Percentiles rank a stretch among this genome's conserved stretches.
Conservation (phyloP, 192 early-diverging fungal species). For the Rhizophlyctis rosea region DNA sequence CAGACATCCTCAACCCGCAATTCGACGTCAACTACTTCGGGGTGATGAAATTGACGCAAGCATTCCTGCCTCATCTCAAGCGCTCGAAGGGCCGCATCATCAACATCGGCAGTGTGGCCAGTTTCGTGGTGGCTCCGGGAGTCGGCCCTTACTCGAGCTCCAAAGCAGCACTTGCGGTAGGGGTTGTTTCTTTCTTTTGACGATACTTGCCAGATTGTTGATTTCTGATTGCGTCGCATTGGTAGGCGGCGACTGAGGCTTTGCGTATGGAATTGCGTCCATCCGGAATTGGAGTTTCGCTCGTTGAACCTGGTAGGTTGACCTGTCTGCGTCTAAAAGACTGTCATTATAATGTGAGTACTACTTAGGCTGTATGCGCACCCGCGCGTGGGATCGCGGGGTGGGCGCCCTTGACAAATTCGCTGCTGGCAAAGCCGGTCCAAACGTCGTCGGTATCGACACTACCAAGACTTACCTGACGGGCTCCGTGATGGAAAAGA, state of each 20-base stretch:
- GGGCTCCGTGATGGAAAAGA: background rate
- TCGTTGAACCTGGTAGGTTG: conserved; percentile 32
- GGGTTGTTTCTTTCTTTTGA: too few relatives aligned
- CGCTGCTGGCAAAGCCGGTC: conserved; percentile 2
- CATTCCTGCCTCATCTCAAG: conserved; percentile 39
- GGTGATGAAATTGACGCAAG: conserved; percentile 34
- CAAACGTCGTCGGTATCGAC: background rate
- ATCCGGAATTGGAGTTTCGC: conserved; percentile 39
- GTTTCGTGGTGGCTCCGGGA: conserved; percentile 38
- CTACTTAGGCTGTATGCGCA: conserved; percentile 14
- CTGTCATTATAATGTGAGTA: background rate
- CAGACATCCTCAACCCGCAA: too few relatives aligned
- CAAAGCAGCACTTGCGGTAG: conserved; percentile 32
- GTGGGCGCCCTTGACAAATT: conserved; percentile 5
- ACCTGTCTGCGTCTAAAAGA: background rate
- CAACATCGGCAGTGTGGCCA: conserved; percentile 38
- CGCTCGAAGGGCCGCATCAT: conserved; percentile 36
- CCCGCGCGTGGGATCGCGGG: conserved; percentile 22
- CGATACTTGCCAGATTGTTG: too few relatives aligned
- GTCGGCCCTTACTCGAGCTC: conserved; percentile 39
- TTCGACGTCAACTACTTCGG: conserved; percentile 47
- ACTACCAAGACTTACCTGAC: too few relatives aligned
- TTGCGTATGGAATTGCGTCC: conserved; percentile 39
- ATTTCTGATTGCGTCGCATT: too few relatives aligned
- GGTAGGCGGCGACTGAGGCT: conserved; percentile 37